These are phyloP conservation scores for Pseudogymnoascus sp. DNA, from an alignment of 2,329 filamentous ascomycete species.

Conservation along the genomic window DNA sequence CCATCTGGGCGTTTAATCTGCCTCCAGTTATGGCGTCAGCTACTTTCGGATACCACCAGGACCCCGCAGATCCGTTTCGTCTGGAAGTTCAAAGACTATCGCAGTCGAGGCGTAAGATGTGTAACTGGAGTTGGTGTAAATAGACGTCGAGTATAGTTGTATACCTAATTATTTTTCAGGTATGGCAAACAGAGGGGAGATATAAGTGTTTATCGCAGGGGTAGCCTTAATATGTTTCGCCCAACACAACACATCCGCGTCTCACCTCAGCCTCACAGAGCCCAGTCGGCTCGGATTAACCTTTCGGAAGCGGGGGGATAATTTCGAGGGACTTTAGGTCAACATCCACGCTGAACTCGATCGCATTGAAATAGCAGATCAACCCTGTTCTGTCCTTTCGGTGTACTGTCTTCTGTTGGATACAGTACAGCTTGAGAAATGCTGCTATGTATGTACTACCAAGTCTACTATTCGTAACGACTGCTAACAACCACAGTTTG, in stretches of 20 bases:
- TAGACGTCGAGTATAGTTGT: background rate
- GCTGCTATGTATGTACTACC: conserved; percentile 52
- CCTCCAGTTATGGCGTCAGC: conserved; percentile 7
- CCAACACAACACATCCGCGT: conserved; percentile 1
- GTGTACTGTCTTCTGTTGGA: background rate
- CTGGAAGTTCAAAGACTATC: background rate
- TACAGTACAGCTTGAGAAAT: conserved; percentile 32
- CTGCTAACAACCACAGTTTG: conserved; percentile 50
- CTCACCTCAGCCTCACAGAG: conserved; percentile 2
- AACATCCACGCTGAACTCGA: background rate
- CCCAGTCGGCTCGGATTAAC: conserved; percentile 1
- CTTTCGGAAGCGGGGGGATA: conserved; percentile 4
- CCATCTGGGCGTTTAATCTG: conserved; percentile 18
- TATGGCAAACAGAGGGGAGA: background rate
- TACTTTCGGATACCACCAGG: conserved; percentile 3
- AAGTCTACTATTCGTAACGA: conserved; percentile 9
- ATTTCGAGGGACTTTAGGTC: background rate
- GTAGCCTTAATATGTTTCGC: background rate
- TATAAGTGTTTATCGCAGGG: conserved; percentile 2
- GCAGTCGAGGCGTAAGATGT: background rate
- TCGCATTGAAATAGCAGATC: background rate
- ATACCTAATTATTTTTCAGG: background rate
- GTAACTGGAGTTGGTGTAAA: background rate
- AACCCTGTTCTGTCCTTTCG: background rate
- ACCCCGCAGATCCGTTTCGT: conserved; percentile 4